Percentiles rank a stretch among this genome's conserved stretches.
phyloP scores from a whole-genome alignment of 2,329 filamentous ascomycete species.

The Cytospora mali region DNA sequence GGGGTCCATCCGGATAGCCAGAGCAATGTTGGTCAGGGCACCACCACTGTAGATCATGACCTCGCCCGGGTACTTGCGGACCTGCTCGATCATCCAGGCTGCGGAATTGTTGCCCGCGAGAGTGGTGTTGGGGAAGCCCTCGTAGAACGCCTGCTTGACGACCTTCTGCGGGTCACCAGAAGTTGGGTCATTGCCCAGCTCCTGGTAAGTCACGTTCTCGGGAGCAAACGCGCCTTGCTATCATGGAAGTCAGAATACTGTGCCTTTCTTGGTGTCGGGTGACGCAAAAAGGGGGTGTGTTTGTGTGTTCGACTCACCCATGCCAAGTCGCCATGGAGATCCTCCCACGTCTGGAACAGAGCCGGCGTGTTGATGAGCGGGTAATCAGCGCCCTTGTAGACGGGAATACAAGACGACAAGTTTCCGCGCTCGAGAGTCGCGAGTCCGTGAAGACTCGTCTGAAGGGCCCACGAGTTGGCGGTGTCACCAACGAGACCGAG shows the following conservation, averaged over 20 bases:
- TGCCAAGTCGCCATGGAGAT: slow-evolving; percentile 45
- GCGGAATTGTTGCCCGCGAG: slow-evolving; percentile 44
- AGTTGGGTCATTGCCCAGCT: slow-evolving; percentile 47
- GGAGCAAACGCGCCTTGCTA: slow-evolving; percentile 46
- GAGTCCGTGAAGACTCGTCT: slow-evolving; percentile 48
- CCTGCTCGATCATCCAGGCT: slow-evolving; percentile 50
- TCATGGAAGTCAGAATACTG: background rate
- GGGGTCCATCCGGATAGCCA: slow-evolving; percentile 49
- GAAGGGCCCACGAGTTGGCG: slow-evolving; percentile 48
- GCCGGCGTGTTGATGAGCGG: slow-evolving; percentile 50
- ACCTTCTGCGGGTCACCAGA: slow-evolving; percentile 47
- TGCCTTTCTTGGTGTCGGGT: too few species aligned
- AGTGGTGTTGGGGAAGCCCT: slow-evolving; percentile 50
- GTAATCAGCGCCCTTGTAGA: slow-evolving; percentile 49
- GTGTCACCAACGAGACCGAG: slow-evolving; percentile 45
- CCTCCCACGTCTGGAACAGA: slow-evolving; percentile 48
- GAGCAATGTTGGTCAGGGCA: slow-evolving; percentile 51
- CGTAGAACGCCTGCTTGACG: slow-evolving; percentile 44
- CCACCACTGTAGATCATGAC: slow-evolving; percentile 51
- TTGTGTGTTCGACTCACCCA: slow-evolving; percentile 39
- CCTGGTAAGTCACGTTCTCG: slow-evolving; percentile 47
- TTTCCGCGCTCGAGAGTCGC: slow-evolving; percentile 50
- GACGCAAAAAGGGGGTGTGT: too few species aligned
- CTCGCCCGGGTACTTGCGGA: slow-evolving; percentile 52
- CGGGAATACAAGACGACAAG: slow-evolving; percentile 49